Conservation (phyloP, 2,329 filamentous ascomycete genomes). For the Colletotrichum salicis region DNA sequence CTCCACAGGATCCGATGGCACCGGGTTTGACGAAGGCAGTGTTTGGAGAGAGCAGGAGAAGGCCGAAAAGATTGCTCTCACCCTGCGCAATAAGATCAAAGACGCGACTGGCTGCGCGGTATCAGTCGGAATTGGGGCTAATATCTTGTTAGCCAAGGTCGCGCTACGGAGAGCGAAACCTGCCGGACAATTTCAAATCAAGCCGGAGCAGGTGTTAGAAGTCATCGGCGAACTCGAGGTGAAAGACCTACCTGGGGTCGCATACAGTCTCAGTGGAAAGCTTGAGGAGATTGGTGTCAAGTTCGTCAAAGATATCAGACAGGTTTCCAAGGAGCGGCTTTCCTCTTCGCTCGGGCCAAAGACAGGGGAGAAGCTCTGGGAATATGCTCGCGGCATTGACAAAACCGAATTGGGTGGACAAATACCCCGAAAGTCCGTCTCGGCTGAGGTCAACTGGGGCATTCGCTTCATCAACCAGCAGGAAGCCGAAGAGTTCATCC, state of each 20-base stretch:
- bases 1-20: constrained; percentile 73
- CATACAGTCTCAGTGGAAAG: constrained; percentile 86
- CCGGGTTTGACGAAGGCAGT: constrained; percentile 72
- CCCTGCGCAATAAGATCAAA: constrained; percentile 76
- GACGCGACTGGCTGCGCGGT: constrained; percentile 84
- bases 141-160: constrained; percentile 91
- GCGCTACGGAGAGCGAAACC: constrained; percentile 93
- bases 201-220: constrained; percentile 79
- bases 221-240: constrained; percentile 83
- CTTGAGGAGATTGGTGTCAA: constrained; percentile 88
- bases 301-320: constrained; percentile 83
- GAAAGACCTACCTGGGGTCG: constrained; percentile 89
- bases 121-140: constrained; percentile 90
- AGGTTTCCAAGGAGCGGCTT: constrained; percentile 80
- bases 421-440: constrained; percentile 89
- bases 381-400: constrained; percentile 91
- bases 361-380: constrained; percentile 89
- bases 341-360: constrained; percentile 83
- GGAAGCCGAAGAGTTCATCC: constrained; percentile 94
- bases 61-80: constrained; percentile 76
- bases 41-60: constrained; percentile 82
- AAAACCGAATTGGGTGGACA: constrained; percentile 86
- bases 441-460: constrained; percentile 97
- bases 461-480: constrained; percentile 91
- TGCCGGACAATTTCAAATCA: constrained; percentile 89